Evolutionary conservation across 2,329 filamentous ascomycete genomes (phyloP).

Genomic region (Ramularia collo-cygni): DNA sequence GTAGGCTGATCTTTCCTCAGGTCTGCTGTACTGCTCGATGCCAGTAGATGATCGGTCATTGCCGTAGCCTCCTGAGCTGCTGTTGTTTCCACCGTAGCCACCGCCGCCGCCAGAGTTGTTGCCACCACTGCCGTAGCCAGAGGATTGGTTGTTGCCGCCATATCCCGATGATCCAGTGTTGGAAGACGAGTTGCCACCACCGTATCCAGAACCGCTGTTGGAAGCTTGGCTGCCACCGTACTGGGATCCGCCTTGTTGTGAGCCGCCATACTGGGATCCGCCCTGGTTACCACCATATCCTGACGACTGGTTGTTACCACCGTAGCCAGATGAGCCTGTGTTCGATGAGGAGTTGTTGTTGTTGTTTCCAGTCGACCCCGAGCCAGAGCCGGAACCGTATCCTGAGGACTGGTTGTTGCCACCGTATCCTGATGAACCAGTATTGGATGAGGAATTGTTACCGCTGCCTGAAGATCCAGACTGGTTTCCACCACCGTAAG

Average conservation of each 20-base stretch:
- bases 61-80: conserved; percentile 3
- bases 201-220: too few relatives aligned
- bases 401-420: conserved; percentile 3
- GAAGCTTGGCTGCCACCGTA: too few relatives aligned
- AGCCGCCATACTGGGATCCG: too few relatives aligned
- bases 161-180: conserved; percentile 1
- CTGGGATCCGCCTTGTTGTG: too few relatives aligned
- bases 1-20: background rate
- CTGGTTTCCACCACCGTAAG: conserved; percentile 3
- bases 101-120: conserved; percentile 3
- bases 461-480: conserved; percentile 3
- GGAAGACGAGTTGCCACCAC: background rate
- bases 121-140: conserved; percentile 3
- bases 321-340: background rate
- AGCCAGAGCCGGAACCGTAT: conserved; percentile 2
- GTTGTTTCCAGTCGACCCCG: background rate
- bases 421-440: conserved; percentile 1
- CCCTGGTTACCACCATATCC: conserved; percentile 3
- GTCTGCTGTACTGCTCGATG: background rate
- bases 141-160: conserved; percentile 1
- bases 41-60: conserved; percentile 1
- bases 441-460: conserved; percentile 5
- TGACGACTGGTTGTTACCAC: background rate
- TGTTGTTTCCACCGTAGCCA: conserved; percentile 7
- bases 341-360: conserved; percentile 2